A percentile compares a stretch with the other conserved stretches of the same genome.
Conservation (phyloP, 2,329 filamentous ascomycete species). For the Colletotrichum musae region DNA sequence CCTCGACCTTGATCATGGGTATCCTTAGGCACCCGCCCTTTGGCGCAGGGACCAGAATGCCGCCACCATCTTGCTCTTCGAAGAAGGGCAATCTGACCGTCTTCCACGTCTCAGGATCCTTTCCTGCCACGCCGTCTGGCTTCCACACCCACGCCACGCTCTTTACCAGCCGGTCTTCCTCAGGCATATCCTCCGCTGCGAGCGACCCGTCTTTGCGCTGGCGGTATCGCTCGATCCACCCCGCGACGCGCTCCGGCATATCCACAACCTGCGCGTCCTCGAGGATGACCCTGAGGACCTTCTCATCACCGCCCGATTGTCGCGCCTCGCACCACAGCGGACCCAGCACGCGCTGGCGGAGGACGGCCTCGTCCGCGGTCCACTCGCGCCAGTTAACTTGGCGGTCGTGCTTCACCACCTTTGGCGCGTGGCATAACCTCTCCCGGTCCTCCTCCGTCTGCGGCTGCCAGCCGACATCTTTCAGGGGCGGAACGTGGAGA, state of each 20-base stretch:
- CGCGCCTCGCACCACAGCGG: conserved; percentile 72
- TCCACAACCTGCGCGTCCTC: conserved; percentile 49
- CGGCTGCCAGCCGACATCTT: conserved; percentile 51
- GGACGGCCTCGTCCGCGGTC: conserved; percentile 67
- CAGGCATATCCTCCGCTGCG: not conserved
- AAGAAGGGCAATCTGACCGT: conserved; percentile 1
- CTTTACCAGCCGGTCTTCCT: conserved; percentile 2
- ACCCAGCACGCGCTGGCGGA: conserved; percentile 73
- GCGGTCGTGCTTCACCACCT: conserved; percentile 76
- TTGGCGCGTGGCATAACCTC: conserved; percentile 72
- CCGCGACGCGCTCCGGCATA: not conserved
- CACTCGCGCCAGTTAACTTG: conserved; percentile 73
- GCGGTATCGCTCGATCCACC: not conserved
- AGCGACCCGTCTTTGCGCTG: not conserved
- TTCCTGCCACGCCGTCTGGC: not conserved
- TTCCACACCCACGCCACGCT: conserved; percentile 19
- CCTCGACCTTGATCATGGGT: conserved; percentile 37
- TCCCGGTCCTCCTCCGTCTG: conserved; percentile 39
- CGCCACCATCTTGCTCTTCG: conserved; percentile 14
- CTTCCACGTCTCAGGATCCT: not conserved
- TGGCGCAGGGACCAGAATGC: conserved; percentile 21
- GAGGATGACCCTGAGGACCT: conserved; percentile 57
- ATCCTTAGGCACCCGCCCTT: conserved; percentile 26
- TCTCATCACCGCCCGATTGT: conserved; percentile 38
- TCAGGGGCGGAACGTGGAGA: conserved; percentile 76